Evolutionary conservation across 83 land plant species (phyloP).

Genomic region (Isoetes engelmannii): DNA sequence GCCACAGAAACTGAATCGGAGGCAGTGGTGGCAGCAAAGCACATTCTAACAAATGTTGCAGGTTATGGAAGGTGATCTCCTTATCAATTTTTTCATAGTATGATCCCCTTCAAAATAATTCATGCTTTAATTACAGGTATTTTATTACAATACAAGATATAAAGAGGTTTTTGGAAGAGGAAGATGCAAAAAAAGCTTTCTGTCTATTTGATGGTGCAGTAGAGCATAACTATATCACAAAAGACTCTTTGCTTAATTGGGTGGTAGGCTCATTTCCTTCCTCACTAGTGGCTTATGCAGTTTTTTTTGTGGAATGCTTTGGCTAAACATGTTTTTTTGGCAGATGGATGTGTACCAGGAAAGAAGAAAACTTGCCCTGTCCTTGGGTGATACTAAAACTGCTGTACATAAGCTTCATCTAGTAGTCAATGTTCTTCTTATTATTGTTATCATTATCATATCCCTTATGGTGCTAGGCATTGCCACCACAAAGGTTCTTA

Average conservation of each 20-base stretch:
- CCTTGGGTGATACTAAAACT: conserved; percentile 63
- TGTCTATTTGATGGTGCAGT: conserved; percentile 46
- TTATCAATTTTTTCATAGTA: not conserved
- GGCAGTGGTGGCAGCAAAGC: conserved; percentile 50
- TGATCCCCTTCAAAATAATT: not conserved
- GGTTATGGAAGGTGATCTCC: conserved; percentile 21
- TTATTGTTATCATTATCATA: conserved; percentile 24
- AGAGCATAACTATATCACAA: conserved; percentile 41
- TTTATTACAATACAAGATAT: conserved; percentile 43
- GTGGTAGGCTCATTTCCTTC: conserved; percentile 42
- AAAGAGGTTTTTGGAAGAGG: conserved; percentile 37
- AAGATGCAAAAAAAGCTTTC: conserved; percentile 40
- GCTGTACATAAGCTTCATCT: conserved; percentile 52
- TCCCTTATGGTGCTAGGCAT: conserved; percentile 48
- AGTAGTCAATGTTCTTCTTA: conserved; percentile 32
- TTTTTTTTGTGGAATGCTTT: too few relatives aligned
- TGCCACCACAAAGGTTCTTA: conserved; percentile 48
- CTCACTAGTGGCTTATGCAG: too few relatives aligned
- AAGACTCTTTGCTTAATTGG: conserved; percentile 48
- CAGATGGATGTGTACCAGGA: conserved; percentile 55
- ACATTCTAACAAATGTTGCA: conserved; percentile 56
- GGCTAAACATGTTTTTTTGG: not conserved
- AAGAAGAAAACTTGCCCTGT: conserved; percentile 48
- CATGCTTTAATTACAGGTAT: conserved; percentile 36
- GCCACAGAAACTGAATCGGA: conserved; percentile 59